These are phyloP conservation scores for Aspergillus carbonarius DNA, from an alignment of 2,329 filamentous ascomycete genomes.

Conservation along the genomic window DNA sequence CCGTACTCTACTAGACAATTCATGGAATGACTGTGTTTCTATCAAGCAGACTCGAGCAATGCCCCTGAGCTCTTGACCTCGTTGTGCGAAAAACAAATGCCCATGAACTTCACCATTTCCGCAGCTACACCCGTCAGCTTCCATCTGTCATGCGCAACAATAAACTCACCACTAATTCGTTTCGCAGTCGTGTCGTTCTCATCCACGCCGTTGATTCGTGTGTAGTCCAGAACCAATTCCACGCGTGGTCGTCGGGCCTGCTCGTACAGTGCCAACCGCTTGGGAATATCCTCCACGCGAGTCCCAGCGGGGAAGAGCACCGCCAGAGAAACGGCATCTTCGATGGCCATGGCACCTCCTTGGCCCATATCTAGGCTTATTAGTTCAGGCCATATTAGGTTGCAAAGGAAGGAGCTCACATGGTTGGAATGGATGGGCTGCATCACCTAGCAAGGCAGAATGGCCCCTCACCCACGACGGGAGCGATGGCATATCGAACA, in stretches of 20 bases:
- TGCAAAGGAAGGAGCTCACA: constrained; percentile 11
- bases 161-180: constrained; percentile 19
- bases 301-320: constrained; percentile 25
- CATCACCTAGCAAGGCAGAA: constrained; percentile 62
- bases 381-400: background rate
- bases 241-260: constrained; percentile 20
- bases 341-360: constrained; percentile 34
- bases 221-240: constrained; percentile 22
- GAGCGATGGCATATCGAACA: constrained; percentile 62
- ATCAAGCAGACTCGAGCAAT: background rate
- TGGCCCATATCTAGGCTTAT: constrained; percentile 27
- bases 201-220: constrained; percentile 24
- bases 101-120: constrained; percentile 25
- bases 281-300: constrained; percentile 13
- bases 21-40: background rate
- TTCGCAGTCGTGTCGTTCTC: constrained; percentile 16
- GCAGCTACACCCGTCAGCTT: constrained; percentile 14
- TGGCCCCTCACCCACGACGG: constrained; percentile 54
- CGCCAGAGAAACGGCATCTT: constrained; percentile 31
- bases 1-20: too few relatives aligned
- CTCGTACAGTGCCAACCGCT: constrained; percentile 22
- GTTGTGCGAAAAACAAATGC: constrained; percentile 23
- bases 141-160: background rate
- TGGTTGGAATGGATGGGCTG: constrained; percentile 66
- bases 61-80: constrained; percentile 15